phyloP scores from a whole-genome alignment of 23 red algal species.

The Gracilaria caudata region DNA sequence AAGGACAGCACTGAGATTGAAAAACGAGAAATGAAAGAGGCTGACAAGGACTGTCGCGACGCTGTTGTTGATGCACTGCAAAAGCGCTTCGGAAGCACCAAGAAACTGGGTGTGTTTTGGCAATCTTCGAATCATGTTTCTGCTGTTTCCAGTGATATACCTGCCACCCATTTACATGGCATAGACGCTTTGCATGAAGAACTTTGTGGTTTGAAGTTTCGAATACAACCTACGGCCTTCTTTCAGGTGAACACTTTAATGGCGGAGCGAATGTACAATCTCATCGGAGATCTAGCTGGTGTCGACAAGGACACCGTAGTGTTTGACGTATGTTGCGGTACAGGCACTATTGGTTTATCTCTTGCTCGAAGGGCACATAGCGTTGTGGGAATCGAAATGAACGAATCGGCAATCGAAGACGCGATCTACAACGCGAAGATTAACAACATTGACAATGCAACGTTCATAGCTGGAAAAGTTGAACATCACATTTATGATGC shows the following conservation, averaged over 20 bases:
- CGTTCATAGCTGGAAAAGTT: slow-evolving; percentile 71
- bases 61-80: slow-evolving; percentile 24
- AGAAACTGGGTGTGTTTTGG: slow-evolving; percentile 62
- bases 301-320: slow-evolving; percentile 57
- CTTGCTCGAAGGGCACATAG: slow-evolving; percentile 73
- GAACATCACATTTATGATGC: slow-evolving; percentile 62
- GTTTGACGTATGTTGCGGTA: slow-evolving; percentile 91
- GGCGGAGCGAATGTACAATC: slow-evolving; percentile 76
- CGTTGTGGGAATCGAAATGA: slow-evolving; percentile 86
- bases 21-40: background rate
- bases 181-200: slow-evolving; percentile 50
- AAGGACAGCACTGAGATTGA: slow-evolving; percentile 14
- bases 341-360: slow-evolving; percentile 85
- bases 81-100: slow-evolving; percentile 20
- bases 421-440: slow-evolving; percentile 66
- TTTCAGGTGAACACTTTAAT: slow-evolving; percentile 88
- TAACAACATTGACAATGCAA: slow-evolving; percentile 77
- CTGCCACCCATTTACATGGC: slow-evolving; percentile 35
- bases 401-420: slow-evolving; percentile 78
- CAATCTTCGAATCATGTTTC: slow-evolving; percentile 54
- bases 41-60: slow-evolving; percentile 50
- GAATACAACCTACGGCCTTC: slow-evolving; percentile 76
- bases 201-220: slow-evolving; percentile 75
- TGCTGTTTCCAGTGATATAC: slow-evolving; percentile 60
- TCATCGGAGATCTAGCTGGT: slow-evolving; percentile 62